Base-by-base conservation (phyloP, 257 asterid genomes). In the Solanum paucissectum region DNA sequence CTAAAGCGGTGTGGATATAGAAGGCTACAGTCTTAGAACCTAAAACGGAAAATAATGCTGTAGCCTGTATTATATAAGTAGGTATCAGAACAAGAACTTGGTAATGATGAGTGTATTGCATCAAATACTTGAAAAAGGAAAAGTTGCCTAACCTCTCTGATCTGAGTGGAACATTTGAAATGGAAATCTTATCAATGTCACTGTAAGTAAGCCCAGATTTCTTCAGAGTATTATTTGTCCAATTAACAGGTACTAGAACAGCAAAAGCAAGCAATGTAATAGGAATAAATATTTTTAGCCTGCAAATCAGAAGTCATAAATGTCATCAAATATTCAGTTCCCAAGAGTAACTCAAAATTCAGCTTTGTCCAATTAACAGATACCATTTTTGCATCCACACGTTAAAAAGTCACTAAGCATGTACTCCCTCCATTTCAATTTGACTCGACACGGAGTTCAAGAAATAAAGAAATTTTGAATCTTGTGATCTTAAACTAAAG, bases 261-360 rank as follows among this genome's bases (percentile, higher is more conserved):
- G 98, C 86, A 96, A 98, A 97, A 1, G 98, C 93, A 68, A 97
- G 92, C 73, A 97, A 87, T 18, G 98, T 91, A 87, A 95, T 83
- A 2, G 99, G 99, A 87, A 95, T 95, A 88, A 97, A 97, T 66
- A 95, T 93, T 93, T 95, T 97, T 40, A 97, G 96, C 84, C 99
- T 97, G 94, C 92, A 89, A 40, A 74, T 85, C 86, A 76, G 58
- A 85, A 85, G 58, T 77, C 81, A 72, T 88, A 90, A 16, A 88
- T 38, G 86, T 66, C 86, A 73, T 36, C 73, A 86, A 20, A 37
- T 13, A 42, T 62, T 33, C 79, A 68, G 29, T 64, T 27, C 40
- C 42, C 2, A 52, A 29, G 69, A 44, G 16, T 32, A 3, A 20
- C 76, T 29, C 42, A 84, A 60, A 84, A 9, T 40, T 7, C 40